Base-by-base conservation (phyloP, 495 filamentous ascomycete species). In the Amphirosellinia nigrospora region DNA sequence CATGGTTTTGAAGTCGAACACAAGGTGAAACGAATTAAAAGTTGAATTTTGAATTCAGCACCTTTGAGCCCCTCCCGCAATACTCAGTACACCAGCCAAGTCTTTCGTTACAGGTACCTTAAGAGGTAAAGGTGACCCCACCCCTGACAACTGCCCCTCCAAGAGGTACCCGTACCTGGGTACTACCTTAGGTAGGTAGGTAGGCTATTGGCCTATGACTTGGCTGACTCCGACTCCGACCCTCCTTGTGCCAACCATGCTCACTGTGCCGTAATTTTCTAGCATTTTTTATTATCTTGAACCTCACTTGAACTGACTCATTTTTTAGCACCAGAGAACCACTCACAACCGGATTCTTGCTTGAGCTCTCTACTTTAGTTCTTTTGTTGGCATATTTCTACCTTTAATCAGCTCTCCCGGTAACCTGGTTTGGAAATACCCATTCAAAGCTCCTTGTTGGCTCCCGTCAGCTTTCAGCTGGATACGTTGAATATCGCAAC, bases 171-270 rank as follows among this genome's bases (percentile, higher is more conserved):
- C 4, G 2, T 50, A 50, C 23, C 19, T 52, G n/a, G 23, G 48
- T 52, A 52, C n/a, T n/a, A n/a, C n/a, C n/a, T n/a, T n/a, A n/a
- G n/a, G n/a, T n/a, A 48, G 6, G n/a, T 0, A n/a, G 23, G 46
- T 48, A 28, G 23, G 50, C 21, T 30, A 28, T 13, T 53, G n/a
- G 19, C 46, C 26, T 26, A 26, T 8, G 16, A 32, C 30, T 56
- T 30, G 55, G n/a, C n/a, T n/a, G n/a, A n/a, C n/a, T n/a, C 55
- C 55, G 55, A 58, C 55, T 58, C 55, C 30, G 55, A 21, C 55
- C 55, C 30, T 58, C 19, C 32, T 13, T 10, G 19, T 46, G 4
- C 41, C 19, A 46, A 13, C 19, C 19, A 46, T 13, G 11, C 43
- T 46, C 19, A n/a, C 43, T n/a, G 6, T 3, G 16, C 43, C n/a